Evolutionary conservation across 192 early-diverging fungal genomes (phyloP).

Genomic region (Coemansia aciculifera): DNA sequence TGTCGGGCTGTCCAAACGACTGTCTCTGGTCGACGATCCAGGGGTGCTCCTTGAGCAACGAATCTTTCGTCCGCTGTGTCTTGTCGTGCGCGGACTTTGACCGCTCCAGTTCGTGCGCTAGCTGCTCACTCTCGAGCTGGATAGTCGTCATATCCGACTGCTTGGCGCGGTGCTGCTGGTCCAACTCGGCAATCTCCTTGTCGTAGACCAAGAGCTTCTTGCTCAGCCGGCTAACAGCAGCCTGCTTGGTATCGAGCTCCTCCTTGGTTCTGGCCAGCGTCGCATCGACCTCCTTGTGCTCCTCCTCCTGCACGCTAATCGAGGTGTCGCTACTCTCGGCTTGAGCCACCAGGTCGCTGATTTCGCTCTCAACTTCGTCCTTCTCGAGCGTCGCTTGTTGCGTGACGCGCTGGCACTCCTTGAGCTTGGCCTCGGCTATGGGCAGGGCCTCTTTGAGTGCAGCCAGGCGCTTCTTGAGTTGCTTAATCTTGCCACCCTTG

Average conservation of each 20-base stretch:
- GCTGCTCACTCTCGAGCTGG: constrained; percentile 78
- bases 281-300: constrained; percentile 53
- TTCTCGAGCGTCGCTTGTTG: constrained; percentile 50
- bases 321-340: constrained; percentile 25
- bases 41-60: constrained; percentile 60
- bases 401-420: constrained; percentile 42
- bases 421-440: constrained; percentile 50
- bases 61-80: constrained; percentile 48
- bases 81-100: constrained; percentile 63
- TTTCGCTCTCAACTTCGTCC: constrained; percentile 50
- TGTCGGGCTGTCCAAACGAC: constrained; percentile 82
- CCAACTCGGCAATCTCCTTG: constrained; percentile 72
- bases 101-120: constrained; percentile 75
- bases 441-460: constrained; percentile 65
- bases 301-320: constrained; percentile 53
- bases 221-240: constrained; percentile 62
- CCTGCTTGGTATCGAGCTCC: constrained; percentile 57
- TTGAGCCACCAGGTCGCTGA: constrained; percentile 31
- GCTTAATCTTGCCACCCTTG: constrained; percentile 85
- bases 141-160: constrained; percentile 66
- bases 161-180: constrained; percentile 65
- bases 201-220: constrained; percentile 73
- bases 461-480: constrained; percentile 72
- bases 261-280: constrained; percentile 49
- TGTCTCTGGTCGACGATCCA: constrained; percentile 92